Evolutionary conservation across 2,329 filamentous ascomycete genomes (phyloP).

Genomic region (Phialophora verrucosa): DNA sequence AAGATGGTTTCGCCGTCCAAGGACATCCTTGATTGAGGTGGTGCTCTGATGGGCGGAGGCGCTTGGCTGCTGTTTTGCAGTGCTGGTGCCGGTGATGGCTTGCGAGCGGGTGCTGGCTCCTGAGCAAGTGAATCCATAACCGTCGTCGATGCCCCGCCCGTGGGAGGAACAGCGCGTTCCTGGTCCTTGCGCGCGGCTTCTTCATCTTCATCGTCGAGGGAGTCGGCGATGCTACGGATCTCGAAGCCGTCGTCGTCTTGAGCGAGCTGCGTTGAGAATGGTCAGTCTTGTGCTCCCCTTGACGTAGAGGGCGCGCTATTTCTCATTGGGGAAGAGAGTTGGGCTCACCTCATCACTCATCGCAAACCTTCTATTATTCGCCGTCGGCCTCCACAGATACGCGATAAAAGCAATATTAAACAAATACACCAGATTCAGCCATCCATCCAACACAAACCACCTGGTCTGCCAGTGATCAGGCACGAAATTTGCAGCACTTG

Average conservation of each 20-base stretch:
- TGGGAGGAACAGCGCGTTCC: constrained; percentile 33
- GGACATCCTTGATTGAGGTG: constrained; percentile 61
- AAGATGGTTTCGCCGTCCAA: constrained; percentile 94
- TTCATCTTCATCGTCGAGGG: constrained; percentile 50
- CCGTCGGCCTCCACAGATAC: constrained; percentile 94
- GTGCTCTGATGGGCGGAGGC: constrained; percentile 12
- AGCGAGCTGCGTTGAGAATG: constrained; percentile 65
- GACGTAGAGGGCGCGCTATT: background rate
- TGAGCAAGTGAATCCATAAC: constrained; percentile 32
- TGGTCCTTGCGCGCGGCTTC: constrained; percentile 47
- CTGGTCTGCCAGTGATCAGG: constrained; percentile 96
- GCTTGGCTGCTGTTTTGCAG: constrained; percentile 30
- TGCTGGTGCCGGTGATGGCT: constrained; percentile 24
- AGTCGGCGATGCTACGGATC: constrained; percentile 83
- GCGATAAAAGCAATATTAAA: constrained; percentile 91
- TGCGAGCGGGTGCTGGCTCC: constrained; percentile 16
- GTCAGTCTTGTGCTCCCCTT: constrained; percentile 15
- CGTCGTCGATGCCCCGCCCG: constrained; percentile 35
- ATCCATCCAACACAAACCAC: constrained; percentile 97
- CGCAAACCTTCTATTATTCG: constrained; percentile 94
- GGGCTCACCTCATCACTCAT: constrained; percentile 88
- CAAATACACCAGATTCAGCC: constrained; percentile 95
- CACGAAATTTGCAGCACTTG: constrained; percentile 83
- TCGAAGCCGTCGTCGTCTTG: constrained; percentile 99
- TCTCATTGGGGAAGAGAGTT: background rate